These are phyloP conservation scores for Nemania diffusa DNA, from an alignment of 2,329 filamentous ascomycete species.

Conservation along the genomic window DNA sequence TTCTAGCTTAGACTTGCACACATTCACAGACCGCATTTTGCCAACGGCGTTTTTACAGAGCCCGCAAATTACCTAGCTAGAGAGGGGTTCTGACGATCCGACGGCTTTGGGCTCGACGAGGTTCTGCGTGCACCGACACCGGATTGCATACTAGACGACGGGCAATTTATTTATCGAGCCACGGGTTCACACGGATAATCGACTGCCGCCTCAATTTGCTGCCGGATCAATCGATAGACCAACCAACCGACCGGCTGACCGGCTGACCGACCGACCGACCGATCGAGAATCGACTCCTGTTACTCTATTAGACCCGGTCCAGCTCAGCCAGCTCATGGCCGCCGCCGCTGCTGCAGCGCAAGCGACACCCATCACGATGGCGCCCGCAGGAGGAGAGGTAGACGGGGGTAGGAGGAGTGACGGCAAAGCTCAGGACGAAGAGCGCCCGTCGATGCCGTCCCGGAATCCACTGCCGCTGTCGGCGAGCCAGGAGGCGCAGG, in stretches of 20 bases:
- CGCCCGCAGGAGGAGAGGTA: constrained; percentile 49
- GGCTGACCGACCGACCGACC: neutral
- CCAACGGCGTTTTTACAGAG: neutral
- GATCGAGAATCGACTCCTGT: neutral
- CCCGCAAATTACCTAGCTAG: neutral
- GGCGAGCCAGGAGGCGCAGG: constrained; percentile 55
- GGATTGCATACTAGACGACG: neutral
- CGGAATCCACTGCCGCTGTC: constrained; percentile 82
- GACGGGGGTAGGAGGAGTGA: constrained; percentile 21
- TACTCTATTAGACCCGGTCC: neutral
- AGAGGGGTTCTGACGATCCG: too few species aligned
- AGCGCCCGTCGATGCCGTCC: constrained; percentile 62
- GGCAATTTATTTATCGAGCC: neutral
- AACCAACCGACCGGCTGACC: neutral
- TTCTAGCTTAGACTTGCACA: neutral
- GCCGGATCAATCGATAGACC: neutral
- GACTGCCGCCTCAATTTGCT: neutral
- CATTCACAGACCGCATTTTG: too few species aligned
- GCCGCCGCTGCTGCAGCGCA: constrained; percentile 22
- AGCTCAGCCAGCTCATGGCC: constrained; percentile 32
- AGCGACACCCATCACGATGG: constrained; percentile 52
- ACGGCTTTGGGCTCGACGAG: neutral
- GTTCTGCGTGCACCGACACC: neutral
- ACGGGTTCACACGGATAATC: neutral
- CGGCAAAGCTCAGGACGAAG: constrained; percentile 31